Conservation (phyloP, 2,329 filamentous ascomycete species). For the Paramyrothecium roridum region DNA sequence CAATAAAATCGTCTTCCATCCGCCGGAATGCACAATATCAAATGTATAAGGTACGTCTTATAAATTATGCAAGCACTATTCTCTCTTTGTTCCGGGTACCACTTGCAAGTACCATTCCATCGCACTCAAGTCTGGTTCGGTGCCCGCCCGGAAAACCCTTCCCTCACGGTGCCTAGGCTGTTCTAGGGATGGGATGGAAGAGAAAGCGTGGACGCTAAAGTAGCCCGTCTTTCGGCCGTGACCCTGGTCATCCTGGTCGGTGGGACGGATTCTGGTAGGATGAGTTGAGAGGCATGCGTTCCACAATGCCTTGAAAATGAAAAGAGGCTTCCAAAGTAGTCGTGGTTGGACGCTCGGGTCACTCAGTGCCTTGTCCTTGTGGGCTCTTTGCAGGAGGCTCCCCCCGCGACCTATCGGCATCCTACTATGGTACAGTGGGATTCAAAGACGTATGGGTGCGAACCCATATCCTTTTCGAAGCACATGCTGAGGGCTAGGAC, state of each 20-base stretch:
- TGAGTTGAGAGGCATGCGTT: background rate
- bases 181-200: background rate
- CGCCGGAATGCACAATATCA: no score
- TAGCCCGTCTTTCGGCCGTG: background rate
- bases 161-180: background rate
- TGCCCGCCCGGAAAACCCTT: background rate
- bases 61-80: background rate
- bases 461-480: background rate
- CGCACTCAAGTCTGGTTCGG: background rate
- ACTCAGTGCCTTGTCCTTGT: background rate
- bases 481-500: no score
- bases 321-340: background rate
- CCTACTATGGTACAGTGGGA: background rate
- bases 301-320: background rate
- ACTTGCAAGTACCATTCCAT: no score
- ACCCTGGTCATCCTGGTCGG: background rate
- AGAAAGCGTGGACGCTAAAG: background rate
- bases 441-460: background rate
- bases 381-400: background rate
- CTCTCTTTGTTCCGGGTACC: background rate
- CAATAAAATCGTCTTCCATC: no score
- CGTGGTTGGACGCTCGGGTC: background rate
- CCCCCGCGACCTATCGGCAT: background rate
- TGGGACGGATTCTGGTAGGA: background rate
- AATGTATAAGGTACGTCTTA: no score